Conservation (phyloP, 768 basidiomycete species). For the Suillus hirtellus region DNA sequence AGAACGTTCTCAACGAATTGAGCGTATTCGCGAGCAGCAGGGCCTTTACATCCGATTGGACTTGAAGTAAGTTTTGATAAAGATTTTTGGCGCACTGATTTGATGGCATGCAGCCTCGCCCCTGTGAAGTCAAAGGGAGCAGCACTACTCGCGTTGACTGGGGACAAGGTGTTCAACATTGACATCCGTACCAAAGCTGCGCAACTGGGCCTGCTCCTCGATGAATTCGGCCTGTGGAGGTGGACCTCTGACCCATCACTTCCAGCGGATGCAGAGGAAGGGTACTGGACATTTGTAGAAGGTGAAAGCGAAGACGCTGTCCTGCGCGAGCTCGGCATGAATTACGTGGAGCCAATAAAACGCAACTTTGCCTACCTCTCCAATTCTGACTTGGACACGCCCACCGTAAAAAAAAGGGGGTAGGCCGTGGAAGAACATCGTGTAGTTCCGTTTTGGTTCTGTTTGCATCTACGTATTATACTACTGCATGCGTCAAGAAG, state of each 20-base stretch:
- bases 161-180: slow-evolving; percentile 50
- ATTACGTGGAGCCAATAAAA: slow-evolving; percentile 39
- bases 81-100: slow-evolving; percentile 2
- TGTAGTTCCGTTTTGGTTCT: not conserved
- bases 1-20: slow-evolving; percentile 24
- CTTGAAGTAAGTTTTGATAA: slow-evolving; percentile 27
- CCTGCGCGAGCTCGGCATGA: slow-evolving; percentile 44
- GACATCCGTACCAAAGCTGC: slow-evolving; percentile 44
- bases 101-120: slow-evolving; percentile 34
- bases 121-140: slow-evolving; percentile 53
- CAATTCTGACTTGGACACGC: not conserved
- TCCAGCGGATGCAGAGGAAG: slow-evolving; percentile 19
- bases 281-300: slow-evolving; percentile 49
- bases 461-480: not conserved
- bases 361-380: slow-evolving; percentile 35
- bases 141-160: slow-evolving; percentile 55
- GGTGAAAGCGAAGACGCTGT: slow-evolving; percentile 47
- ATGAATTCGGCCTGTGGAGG: slow-evolving; percentile 67
- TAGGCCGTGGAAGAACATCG: slow-evolving; percentile 8
- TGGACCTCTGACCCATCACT: slow-evolving; percentile 35
- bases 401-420: slow-evolving; percentile 2
- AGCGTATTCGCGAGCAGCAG: slow-evolving; percentile 23
- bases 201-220: slow-evolving; percentile 48
- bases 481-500: not conserved
- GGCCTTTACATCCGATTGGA: slow-evolving; percentile 43